These are phyloP conservation scores for Dictyostelium brefeldianum DNA, from an alignment of 78 protist species.

Conservation along the genomic window DNA sequence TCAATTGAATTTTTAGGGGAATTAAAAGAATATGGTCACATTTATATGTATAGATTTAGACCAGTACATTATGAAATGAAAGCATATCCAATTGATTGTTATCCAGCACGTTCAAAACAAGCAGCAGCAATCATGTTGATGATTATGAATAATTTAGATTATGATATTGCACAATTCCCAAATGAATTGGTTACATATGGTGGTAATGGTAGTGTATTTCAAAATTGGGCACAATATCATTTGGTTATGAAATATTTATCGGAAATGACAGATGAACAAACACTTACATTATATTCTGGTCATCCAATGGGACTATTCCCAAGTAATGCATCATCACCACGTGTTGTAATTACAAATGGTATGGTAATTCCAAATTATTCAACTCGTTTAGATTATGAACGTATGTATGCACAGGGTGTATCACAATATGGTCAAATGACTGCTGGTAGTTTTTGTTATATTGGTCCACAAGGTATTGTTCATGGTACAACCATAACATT, in stretches of 20 bases:
- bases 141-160: conserved; percentile 95
- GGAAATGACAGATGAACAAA: conserved; percentile 91
- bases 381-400: conserved; percentile 87
- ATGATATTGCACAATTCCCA: conserved; percentile 96
- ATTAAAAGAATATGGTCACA: conserved; percentile 90
- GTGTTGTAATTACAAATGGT: conserved; percentile 94
- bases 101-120: conserved; percentile 86
- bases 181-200: conserved; percentile 97
- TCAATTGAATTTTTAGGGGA: conserved; percentile 85
- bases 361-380: conserved; percentile 96
- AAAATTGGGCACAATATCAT: conserved; percentile 93
- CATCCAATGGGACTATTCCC: conserved; percentile 91
- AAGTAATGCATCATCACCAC: conserved; percentile 70
- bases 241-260: conserved; percentile 91
- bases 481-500: conserved; percentile 96
- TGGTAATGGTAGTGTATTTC: conserved; percentile 96
- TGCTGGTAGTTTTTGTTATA: conserved; percentile 91
- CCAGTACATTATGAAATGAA: conserved; percentile 88
- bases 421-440: conserved; percentile 97
- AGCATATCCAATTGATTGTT: conserved; percentile 86
- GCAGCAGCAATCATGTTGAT: conserved; percentile 94
- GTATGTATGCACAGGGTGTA: conserved; percentile 92
- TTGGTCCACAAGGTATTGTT: conserved; percentile 96
- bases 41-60: conserved; percentile 96
- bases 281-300: conserved; percentile 92